Evolutionary conservation across 139 green algal genomes (phyloP).

Genomic region (Coelastrella sp.): DNA sequence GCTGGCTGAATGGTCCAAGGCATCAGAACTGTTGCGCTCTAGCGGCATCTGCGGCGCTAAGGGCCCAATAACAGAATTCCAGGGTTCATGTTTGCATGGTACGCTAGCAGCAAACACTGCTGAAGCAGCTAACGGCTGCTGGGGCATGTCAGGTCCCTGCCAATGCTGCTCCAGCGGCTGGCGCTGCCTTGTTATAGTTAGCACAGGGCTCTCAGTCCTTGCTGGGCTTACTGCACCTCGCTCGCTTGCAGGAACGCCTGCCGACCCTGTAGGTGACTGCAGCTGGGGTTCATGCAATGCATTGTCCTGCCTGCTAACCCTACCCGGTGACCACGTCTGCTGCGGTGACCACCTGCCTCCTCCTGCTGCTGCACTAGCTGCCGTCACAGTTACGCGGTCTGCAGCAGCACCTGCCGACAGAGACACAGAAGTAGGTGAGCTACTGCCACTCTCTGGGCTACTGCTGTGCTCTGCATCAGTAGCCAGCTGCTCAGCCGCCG

Average conservation of each 20-base stretch:
- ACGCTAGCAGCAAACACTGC: neutral
- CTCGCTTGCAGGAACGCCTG: too few relatives aligned
- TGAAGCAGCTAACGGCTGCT: neutral
- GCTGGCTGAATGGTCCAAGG: neutral
- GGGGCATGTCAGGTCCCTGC: neutral
- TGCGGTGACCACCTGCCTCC: too few relatives aligned
- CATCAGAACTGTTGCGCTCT: neutral
- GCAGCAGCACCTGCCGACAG: too few relatives aligned
- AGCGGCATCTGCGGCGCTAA: neutral
- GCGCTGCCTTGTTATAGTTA: neutral
- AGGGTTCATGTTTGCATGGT: neutral
- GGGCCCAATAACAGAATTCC: neutral
- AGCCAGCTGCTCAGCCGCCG: neutral
- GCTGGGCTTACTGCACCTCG: neutral
- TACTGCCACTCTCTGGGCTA: neutral
- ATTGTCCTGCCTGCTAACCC: too few relatives aligned
- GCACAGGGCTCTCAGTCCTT: neutral
- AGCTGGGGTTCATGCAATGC: too few relatives aligned
- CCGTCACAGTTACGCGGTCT: too few relatives aligned
- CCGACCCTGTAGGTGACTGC: too few relatives aligned
- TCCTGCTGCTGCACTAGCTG: too few relatives aligned
- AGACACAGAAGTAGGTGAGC: too few relatives aligned
- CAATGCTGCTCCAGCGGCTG: neutral
- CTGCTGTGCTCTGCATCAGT: neutral
- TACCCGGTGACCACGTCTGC: too few relatives aligned